Evolutionary conservation across 106 monocot species (phyloP).

Genomic region (Posidonia australis): DNA sequence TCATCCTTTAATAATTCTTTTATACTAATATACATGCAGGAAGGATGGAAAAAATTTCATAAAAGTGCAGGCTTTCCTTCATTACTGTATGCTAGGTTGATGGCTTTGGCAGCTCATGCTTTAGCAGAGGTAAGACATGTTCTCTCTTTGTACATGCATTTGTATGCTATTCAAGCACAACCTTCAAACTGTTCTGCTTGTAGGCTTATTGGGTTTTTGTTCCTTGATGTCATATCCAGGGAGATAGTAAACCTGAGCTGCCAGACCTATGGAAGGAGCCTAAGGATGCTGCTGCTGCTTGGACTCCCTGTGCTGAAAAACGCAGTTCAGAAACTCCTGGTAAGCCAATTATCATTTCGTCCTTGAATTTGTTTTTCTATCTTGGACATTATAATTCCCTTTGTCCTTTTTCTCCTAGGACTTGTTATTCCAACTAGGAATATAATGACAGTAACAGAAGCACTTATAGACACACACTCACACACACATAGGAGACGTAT

Average conservation of each 20-base stretch:
- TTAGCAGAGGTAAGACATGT: slow-evolving; percentile 70
- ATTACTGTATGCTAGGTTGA: slow-evolving; percentile 50
- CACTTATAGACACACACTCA: too few species aligned
- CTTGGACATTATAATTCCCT: neutral
- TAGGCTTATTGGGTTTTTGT: neutral
- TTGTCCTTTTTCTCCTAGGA: too few species aligned
- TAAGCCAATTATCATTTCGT: slow-evolving; percentile 8
- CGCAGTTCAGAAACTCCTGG: slow-evolving; percentile 40
- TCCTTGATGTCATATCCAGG: slow-evolving; percentile 18
- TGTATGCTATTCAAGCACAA: neutral
- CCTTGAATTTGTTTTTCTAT: slow-evolving; percentile 1
- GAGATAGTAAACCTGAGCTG: slow-evolving; percentile 53
- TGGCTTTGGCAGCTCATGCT: slow-evolving; percentile 81
- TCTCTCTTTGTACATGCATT: neutral
- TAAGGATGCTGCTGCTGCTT: slow-evolving; percentile 39
- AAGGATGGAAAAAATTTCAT: slow-evolving; percentile 7
- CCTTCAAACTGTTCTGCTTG: neutral
- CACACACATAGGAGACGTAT: too few species aligned
- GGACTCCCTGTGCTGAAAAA: slow-evolving; percentile 78
- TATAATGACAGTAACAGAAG: too few species aligned
- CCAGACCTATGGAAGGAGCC: slow-evolving; percentile 66
- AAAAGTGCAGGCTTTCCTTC: slow-evolving; percentile 25
- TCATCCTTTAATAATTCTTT: neutral
- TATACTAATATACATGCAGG: slow-evolving; percentile 2
- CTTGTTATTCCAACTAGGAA: too few species aligned